A percentile compares a stretch with the other conserved stretches of the same genome.
These are phyloP conservation scores for Thamnidium elegans DNA, from an alignment of 192 early-diverging fungal genomes.

Conservation along the genomic window DNA sequence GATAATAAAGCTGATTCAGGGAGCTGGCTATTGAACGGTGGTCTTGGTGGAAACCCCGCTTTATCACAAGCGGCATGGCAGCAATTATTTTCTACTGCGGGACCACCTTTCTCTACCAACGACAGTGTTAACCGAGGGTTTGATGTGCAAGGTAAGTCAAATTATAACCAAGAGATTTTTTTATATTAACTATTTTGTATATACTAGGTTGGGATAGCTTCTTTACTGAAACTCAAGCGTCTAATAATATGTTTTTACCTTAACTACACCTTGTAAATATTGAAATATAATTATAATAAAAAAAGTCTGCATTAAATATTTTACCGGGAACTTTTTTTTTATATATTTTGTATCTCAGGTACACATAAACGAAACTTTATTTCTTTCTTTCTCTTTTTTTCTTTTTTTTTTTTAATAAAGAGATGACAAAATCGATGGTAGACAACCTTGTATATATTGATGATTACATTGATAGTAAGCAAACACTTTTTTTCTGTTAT, in stretches of 20 bases:
- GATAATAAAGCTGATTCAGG: background rate
- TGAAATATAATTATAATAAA: no score
- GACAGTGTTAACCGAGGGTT: background rate
- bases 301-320: no score
- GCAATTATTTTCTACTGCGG: conserved; percentile 10
- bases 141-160: conserved; percentile 11
- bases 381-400: background rate
- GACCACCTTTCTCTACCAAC: conserved; percentile 8
- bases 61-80: conserved; percentile 17
- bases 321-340: no score
- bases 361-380: no score
- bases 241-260: no score
- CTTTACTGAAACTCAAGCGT: conserved; percentile 6
- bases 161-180: background rate
- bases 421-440: conserved; percentile 16
- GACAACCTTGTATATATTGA: conserved; percentile 68
- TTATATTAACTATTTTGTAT: no score
- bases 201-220: conserved; percentile 6
- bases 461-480: conserved; percentile 90
- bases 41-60: background rate
- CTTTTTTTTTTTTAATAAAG: background rate
- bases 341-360: no score
- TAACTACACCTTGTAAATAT: no score
- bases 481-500: conserved; percentile 74
- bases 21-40: conserved; percentile 7